Base-by-base conservation (phyloP, 1,284 basidiomycete species). In the Mixia osmundae region DNA sequence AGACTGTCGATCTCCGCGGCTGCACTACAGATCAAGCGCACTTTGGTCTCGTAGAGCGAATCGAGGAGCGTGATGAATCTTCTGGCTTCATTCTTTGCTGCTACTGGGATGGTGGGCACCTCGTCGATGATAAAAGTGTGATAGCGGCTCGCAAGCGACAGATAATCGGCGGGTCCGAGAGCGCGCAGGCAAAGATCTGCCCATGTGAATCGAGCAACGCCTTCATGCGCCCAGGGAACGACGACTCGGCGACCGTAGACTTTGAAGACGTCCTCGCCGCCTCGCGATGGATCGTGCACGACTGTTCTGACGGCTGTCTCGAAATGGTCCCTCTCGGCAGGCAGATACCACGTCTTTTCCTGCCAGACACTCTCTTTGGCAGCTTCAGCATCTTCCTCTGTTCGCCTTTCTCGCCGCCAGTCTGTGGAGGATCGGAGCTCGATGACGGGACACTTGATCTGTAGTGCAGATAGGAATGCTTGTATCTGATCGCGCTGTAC, bases 11-110 rank as follows among this genome's bases (percentile, higher is more conserved):
- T 64, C 2, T 31, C 12, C 7, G 44, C 44, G n/a, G 41, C 43
- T 12, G 50, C 50, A 14, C 31, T 38, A 8, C 40, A 47, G 19
- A 52, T 42, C 2, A 52, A 30, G 10, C 48, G 44, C 2, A 44
- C 47, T 35, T 49, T 47, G 9, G 48, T 40, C 26, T 52, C 50
- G 40, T 52, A 57, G 3, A 75, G 56, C 0, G 72, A 71, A 46
- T 76, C 73, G 27, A 76, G 65, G 36, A 76, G 61, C 10, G 70
- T 73, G 49, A 76, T 76, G 51, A 76, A 65, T 3, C 72, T 58
- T 9, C 71, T 56, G 3, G 72, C 72, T 54, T 75, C 68, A 51
- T 76, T 72, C 58, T 75, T 76, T 25, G 60, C 58, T 9, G 64
- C 60, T 3, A 73, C 55, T 10, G 60, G 61, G 3, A 76, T 59